Percentiles rank a stretch among this genome's conserved stretches.
These are phyloP conservation scores for Centella asiatica DNA, from an alignment of 129 eudicot species.

Conservation along the genomic window DNA sequence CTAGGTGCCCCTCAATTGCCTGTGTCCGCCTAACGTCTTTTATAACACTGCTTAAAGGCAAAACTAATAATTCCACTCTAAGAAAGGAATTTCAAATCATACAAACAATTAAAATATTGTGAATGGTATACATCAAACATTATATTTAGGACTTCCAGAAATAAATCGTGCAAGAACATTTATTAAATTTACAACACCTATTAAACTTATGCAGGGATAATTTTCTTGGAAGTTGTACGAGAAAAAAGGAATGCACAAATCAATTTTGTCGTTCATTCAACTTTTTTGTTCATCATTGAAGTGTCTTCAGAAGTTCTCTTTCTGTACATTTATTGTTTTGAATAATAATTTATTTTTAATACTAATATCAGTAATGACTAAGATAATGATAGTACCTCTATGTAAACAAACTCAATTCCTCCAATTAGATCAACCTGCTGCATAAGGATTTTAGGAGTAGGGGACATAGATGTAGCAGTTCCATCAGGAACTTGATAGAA, in stretches of 20 bases:
- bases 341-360: no score
- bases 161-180: no score
- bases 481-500: slow-evolving; percentile 67
- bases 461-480: slow-evolving; percentile 32
- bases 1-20: no score
- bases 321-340: no score
- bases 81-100: not conserved
- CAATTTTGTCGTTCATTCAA: not conserved
- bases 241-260: not conserved
- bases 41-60: not conserved
- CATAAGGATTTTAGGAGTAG: slow-evolving; percentile 48
- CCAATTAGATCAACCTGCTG: slow-evolving; percentile 88
- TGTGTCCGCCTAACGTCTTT: not conserved
- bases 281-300: not conserved
- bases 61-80: not conserved
- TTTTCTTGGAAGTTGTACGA: not conserved
- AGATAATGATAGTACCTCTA: slow-evolving; percentile 54
- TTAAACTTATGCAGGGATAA: not conserved
- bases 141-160: no score
- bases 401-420: slow-evolving; percentile 82
- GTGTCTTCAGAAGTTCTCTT: no score
- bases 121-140: no score
- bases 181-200: not conserved
- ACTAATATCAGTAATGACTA: no score
- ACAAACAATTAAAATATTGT: no score